Conservation (phyloP, 176 grass and related monocot species). For the Guadua angustifolia region DNA sequence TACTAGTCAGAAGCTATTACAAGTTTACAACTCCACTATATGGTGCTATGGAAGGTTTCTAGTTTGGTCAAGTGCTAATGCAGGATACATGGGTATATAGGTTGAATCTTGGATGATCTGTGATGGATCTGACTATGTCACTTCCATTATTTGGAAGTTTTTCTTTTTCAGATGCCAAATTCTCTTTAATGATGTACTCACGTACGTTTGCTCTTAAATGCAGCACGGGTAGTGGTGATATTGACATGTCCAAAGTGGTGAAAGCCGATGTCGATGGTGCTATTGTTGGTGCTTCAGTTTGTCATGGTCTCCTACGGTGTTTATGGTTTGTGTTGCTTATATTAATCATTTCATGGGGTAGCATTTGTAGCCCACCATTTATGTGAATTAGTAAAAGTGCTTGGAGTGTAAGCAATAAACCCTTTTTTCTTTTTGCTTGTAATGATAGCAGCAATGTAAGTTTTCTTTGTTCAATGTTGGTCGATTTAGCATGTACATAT, state of each 20-base stretch:
- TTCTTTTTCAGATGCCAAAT: not conserved
- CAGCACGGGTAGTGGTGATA: constrained; percentile 97
- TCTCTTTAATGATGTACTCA: constrained; percentile 44
- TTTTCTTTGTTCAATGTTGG: constrained; percentile 19
- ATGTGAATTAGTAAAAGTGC: constrained; percentile 23
- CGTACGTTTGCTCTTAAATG: constrained; percentile 44
- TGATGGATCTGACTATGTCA: not conserved
- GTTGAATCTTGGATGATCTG: constrained; percentile 4
- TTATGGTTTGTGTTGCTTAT: constrained; percentile 13
- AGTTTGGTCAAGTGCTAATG: constrained; percentile 20
- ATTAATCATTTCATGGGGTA: constrained; percentile 13
- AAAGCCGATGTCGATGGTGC: constrained; percentile 79
- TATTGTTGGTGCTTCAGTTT: constrained; percentile 86
- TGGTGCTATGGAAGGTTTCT: constrained; percentile 21
- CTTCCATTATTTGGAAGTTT: constrained; percentile 25
- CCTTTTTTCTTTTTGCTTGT: constrained; percentile 5
- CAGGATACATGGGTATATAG: not conserved
- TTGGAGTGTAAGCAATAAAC: not conserved
- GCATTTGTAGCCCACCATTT: not conserved
- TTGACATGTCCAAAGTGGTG: constrained; percentile 95
- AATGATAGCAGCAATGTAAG: not conserved
- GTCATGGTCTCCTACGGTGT: not conserved
- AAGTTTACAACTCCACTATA: constrained; percentile 5
- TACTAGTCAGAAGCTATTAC: constrained; percentile 4
- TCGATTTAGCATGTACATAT: constrained; percentile 27